These are phyloP conservation scores for Fusarium zealandicum DNA, from an alignment of 2,329 filamentous ascomycete species.

Conservation along the genomic window DNA sequence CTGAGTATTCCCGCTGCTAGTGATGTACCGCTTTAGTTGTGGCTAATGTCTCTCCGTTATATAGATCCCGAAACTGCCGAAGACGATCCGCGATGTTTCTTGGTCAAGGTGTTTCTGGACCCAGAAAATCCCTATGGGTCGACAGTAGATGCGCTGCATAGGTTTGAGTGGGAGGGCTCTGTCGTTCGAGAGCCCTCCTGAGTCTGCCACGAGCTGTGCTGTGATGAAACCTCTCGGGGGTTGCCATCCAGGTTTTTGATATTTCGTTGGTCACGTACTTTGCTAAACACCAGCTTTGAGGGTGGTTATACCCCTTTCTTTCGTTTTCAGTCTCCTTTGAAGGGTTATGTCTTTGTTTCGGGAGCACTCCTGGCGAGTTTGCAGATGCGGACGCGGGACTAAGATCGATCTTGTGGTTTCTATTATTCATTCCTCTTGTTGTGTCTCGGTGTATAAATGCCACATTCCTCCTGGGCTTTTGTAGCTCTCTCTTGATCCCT, in stretches of 20 bases:
- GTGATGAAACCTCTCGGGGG: too few species aligned
- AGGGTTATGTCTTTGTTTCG: too few species aligned
- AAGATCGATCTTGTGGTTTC: conserved; percentile 33
- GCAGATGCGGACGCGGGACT: background rate
- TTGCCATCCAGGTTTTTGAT: too few species aligned
- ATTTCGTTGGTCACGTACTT: too few species aligned
- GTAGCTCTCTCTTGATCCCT: conserved; percentile 24
- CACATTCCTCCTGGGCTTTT: conserved; percentile 22
- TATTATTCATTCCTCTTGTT: conserved; percentile 38
- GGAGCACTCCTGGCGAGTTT: too few species aligned
- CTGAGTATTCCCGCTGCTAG: background rate
- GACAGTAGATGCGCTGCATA: conserved; percentile 31
- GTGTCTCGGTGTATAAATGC: conserved; percentile 29
- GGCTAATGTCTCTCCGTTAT: conserved; percentile 11
- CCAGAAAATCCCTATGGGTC: conserved; percentile 41
- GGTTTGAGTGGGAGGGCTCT: conserved; percentile 39
- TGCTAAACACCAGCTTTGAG: too few species aligned
- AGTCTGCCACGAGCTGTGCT: background rate
- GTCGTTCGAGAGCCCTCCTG: conserved; percentile 36
- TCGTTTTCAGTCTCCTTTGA: too few species aligned
- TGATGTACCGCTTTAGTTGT: too few species aligned
- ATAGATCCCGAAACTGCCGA: conserved; percentile 37
- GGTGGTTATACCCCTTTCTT: background rate
- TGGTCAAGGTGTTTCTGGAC: conserved; percentile 47
- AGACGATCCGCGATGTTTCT: conserved; percentile 44